Evolutionary conservation across 345 rosid genomes (phyloP).

Genomic region (Eutrema japonicum): DNA sequence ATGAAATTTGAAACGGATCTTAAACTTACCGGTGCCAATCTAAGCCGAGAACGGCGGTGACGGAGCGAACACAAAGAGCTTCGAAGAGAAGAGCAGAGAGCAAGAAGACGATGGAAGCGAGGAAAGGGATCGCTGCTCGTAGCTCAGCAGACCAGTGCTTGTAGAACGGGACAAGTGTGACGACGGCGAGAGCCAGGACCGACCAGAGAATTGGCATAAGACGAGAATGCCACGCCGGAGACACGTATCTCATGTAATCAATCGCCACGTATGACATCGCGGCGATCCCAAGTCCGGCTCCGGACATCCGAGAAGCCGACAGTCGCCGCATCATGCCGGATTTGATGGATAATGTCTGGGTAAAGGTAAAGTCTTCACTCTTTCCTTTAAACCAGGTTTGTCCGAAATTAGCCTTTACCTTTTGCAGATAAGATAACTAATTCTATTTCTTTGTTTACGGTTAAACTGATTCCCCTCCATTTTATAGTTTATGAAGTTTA

Average conservation of each 20-base stretch:
- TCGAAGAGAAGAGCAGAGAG: constrained; percentile 79
- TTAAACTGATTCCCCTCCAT: background rate
- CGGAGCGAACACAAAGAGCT: constrained; percentile 83
- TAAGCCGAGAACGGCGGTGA: constrained; percentile 87
- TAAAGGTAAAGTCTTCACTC: constrained; percentile 8
- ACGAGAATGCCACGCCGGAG: constrained; percentile 80
- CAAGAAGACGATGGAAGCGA: constrained; percentile 77
- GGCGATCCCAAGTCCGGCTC: constrained; percentile 77
- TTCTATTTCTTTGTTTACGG: background rate
- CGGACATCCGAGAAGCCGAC: constrained; percentile 34
- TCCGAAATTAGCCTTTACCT: background rate
- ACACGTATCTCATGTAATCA: constrained; percentile 81
- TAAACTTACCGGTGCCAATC: constrained; percentile 81
- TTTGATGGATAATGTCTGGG: constrained; percentile 22
- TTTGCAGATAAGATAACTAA: background rate
- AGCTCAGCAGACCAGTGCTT: constrained; percentile 84
- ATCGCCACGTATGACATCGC: constrained; percentile 80
- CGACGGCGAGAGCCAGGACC: constrained; percentile 59
- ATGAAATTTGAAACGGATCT: constrained; percentile 19
- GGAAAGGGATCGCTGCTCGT: constrained; percentile 72
- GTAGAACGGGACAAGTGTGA: constrained; percentile 78
- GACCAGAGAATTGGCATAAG: constrained; percentile 89
- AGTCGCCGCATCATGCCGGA: constrained; percentile 49
- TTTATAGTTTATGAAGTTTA: too few relatives aligned
- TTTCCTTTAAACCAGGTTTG: background rate